Evolutionary conservation across 2,329 filamentous ascomycete genomes (phyloP).

Genomic region (Bipolaris gigantea): DNA sequence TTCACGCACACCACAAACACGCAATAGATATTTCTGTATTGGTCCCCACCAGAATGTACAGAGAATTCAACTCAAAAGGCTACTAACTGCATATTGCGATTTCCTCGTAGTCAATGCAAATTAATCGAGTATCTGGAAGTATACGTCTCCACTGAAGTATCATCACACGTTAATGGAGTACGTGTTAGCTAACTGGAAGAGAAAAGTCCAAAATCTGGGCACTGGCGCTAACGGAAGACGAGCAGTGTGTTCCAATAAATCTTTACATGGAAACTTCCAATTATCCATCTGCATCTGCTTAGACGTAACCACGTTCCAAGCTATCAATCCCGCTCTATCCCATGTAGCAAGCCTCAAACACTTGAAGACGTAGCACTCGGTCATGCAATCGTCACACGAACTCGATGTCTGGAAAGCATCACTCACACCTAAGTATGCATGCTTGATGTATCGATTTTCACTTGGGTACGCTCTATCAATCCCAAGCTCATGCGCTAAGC

Average conservation of each 20-base stretch:
- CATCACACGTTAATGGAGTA: background rate
- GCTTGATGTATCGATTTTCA: background rate
- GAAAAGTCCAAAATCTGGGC: background rate
- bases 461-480: background rate
- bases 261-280: background rate
- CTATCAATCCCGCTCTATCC: background rate
- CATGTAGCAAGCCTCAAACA: background rate
- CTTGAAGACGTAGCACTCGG: background rate
- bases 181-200: background rate
- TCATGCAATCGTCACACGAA: background rate
- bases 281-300: background rate
- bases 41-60: no score
- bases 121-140: background rate
- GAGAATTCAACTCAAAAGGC: background rate
- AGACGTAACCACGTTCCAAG: background rate
- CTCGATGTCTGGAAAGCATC: background rate
- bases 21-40: background rate
- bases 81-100: background rate
- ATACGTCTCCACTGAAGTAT: background rate
- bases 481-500: background rate
- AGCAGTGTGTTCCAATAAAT: no score
- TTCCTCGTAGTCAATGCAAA: background rate
- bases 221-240: background rate
- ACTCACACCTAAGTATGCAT: background rate
- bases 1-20: background rate